Evolutionary conservation across 116 monocot species (phyloP).

Genomic region (Thalassia testudinum): DNA sequence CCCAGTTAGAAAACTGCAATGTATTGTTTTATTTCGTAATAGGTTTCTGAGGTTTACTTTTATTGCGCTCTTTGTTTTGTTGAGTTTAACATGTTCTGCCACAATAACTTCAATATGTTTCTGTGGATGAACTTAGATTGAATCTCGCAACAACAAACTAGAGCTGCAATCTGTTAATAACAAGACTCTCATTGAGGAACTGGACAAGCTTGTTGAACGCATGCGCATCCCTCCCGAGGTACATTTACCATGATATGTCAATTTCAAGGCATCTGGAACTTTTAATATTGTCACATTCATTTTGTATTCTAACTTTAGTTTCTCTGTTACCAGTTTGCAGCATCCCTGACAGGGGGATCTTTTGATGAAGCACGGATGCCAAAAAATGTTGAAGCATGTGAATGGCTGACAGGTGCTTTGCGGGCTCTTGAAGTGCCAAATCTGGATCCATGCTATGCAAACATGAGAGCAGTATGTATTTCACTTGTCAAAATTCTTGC

Average conservation of each 20-base stretch:
- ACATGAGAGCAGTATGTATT: conserved; percentile 66
- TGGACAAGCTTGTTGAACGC: conserved; percentile 78
- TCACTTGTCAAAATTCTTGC: too few species aligned
- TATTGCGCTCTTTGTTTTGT: too few species aligned
- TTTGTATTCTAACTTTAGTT: too few species aligned
- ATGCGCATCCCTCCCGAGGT: conserved; percentile 87
- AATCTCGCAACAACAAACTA: conserved; percentile 88
- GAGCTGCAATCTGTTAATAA: conserved; percentile 93
- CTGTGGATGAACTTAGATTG: conserved; percentile 40
- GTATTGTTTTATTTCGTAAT: too few species aligned
- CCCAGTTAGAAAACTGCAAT: too few species aligned
- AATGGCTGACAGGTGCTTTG: conserved; percentile 87
- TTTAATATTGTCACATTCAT: too few species aligned
- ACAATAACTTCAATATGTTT: too few species aligned
- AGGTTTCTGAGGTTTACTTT: too few species aligned
- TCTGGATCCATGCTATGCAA: conserved; percentile 81
- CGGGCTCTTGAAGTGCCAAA: conserved; percentile 58
- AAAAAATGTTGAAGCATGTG: conserved; percentile 92
- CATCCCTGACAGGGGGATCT: conserved; percentile 72
- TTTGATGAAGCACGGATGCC: conserved; percentile 94
- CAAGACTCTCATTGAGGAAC: conserved; percentile 73
- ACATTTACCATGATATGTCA: background rate
- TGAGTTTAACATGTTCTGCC: too few species aligned
- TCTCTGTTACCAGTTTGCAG: conserved; percentile 40
- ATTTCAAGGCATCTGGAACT: too few species aligned